A percentile compares a stretch with the other conserved stretches of the same genome.
These are phyloP conservation scores for Abrus precatorius DNA, from an alignment of 306 rosid genomes.

Conservation along the genomic window DNA sequence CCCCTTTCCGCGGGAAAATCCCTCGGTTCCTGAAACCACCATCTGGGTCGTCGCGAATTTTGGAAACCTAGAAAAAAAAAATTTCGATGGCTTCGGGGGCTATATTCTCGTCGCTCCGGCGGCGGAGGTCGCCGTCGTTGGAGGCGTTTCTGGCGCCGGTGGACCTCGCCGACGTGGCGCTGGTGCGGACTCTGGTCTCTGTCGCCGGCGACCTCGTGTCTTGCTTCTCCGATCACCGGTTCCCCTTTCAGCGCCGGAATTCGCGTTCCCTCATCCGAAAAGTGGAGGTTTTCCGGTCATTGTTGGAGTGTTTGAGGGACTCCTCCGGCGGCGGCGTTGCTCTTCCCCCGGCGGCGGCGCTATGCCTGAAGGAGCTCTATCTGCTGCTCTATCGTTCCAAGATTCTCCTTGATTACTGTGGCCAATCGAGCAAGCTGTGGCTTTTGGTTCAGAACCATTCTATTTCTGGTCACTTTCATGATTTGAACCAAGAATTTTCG, in stretches of 20 bases:
- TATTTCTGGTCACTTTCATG: constrained; percentile 84
- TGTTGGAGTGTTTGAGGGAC: constrained; percentile 68
- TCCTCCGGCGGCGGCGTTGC: background rate
- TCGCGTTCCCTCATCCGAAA: constrained; percentile 74
- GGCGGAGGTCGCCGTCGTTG: constrained; percentile 80
- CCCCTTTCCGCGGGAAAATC: background rate
- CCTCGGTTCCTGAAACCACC: constrained; percentile 6
- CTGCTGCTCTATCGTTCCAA: constrained; percentile 73
- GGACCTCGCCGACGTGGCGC: constrained; percentile 63
- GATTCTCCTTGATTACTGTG: constrained; percentile 82
- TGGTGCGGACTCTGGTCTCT: constrained; percentile 62
- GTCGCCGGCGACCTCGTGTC: constrained; percentile 63
- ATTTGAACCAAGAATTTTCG: constrained; percentile 77
- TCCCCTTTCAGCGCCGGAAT: constrained; percentile 72
- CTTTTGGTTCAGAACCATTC: constrained; percentile 83
- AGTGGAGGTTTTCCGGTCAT: constrained; percentile 65
- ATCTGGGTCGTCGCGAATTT: constrained; percentile 12
- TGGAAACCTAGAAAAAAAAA: constrained; percentile 1
- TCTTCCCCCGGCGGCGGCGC: constrained; percentile 61
- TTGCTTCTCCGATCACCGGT: constrained; percentile 56
- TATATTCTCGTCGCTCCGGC: constrained; percentile 73
- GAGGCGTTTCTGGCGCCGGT: constrained; percentile 82
- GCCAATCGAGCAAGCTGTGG: constrained; percentile 82
- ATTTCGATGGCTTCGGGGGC: constrained; percentile 73
- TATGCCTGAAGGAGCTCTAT: constrained; percentile 80